Percentiles rank a stretch among this genome's conserved stretches.
Evolutionary conservation across 257 asterid species (phyloP).

Genomic region (Solanum ahanhuiri): DNA sequence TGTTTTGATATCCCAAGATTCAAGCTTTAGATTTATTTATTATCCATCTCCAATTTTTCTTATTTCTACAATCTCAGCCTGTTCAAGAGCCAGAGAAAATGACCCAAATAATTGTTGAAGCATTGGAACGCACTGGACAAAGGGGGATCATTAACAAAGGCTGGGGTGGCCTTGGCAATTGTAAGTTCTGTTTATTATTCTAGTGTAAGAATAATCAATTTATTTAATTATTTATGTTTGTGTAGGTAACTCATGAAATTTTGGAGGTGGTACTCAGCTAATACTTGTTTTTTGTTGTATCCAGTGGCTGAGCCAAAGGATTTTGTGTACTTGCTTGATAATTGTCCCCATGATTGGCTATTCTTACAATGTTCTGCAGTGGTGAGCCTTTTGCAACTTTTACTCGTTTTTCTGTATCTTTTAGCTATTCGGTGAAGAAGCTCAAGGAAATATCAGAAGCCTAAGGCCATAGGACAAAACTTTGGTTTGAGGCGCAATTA

Average conservation of each 20-base stretch:
- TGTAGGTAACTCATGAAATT: background rate
- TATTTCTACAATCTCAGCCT: conserved; percentile 46
- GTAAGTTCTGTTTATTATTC: conserved; percentile 40
- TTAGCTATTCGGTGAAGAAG: background rate
- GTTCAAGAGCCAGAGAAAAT: conserved; percentile 92
- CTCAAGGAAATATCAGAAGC: background rate
- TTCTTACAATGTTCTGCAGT: conserved; percentile 89
- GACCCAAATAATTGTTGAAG: conserved; percentile 82
- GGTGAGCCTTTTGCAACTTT: conserved; percentile 39
- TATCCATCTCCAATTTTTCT: background rate
- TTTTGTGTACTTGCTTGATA: conserved; percentile 70
- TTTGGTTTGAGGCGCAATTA: background rate
- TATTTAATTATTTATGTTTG: background rate
- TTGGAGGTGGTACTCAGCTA: too few relatives aligned
- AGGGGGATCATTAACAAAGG: conserved; percentile 95
- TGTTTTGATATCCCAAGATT: background rate
- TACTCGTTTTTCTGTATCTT: background rate
- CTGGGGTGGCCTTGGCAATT: conserved; percentile 98
- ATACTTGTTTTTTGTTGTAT: too few relatives aligned
- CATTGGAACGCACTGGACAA: conserved; percentile 67
- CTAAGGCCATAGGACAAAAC: background rate
- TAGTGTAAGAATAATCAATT: background rate
- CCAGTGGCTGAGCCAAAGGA: conserved; percentile 90
- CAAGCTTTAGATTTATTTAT: background rate
- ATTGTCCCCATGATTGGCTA: conserved; percentile 96